phyloP scores from a whole-genome alignment of 2,329 filamentous ascomycete species.

The Ophiostoma sp. region DNA sequence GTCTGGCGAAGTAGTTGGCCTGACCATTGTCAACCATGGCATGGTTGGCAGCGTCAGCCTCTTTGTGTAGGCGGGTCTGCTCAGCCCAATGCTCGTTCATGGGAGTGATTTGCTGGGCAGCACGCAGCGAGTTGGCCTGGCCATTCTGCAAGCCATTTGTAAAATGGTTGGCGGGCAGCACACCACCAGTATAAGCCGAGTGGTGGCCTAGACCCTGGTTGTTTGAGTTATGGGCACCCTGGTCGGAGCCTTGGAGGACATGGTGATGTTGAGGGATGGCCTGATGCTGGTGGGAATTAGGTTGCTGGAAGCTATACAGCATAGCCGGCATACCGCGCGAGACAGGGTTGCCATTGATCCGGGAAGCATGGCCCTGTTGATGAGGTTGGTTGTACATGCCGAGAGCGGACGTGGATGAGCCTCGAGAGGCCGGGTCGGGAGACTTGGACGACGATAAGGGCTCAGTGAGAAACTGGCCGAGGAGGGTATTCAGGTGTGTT shows the following conservation, averaged over 20 bases:
- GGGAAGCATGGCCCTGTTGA: constrained; percentile 68
- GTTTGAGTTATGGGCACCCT: constrained; percentile 50
- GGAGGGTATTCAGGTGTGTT: constrained; percentile 33
- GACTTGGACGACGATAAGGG: constrained; percentile 31
- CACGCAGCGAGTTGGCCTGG: constrained; percentile 28
- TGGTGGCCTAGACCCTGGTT: constrained; percentile 54
- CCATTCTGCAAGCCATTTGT: constrained; percentile 54
- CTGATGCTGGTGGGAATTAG: constrained; percentile 57
- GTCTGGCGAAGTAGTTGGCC: constrained; percentile 66
- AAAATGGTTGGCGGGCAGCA: constrained; percentile 61
- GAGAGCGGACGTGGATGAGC: constrained; percentile 32
- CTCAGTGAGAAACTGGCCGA: constrained; percentile 34
- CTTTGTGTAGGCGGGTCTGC: constrained; percentile 75
- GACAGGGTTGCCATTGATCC: constrained; percentile 66
- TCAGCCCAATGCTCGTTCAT: constrained; percentile 75
- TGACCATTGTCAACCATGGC: constrained; percentile 65
- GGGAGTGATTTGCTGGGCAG: constrained; percentile 36
- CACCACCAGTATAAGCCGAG: constrained; percentile 56
- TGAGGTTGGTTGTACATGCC: constrained; percentile 71
- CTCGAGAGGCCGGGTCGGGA: constrained; percentile 31
- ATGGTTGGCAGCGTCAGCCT: constrained; percentile 65
- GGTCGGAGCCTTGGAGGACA: constrained; percentile 51
- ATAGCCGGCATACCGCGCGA: constrained; percentile 54
- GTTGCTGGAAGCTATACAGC: constrained; percentile 64
- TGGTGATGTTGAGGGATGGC: constrained; percentile 61